Evolutionary conservation across 176 grass and related monocot species (phyloP), one percentile per base, ranked within the genome.

Genomic region (Oryza officinalis): DNA sequence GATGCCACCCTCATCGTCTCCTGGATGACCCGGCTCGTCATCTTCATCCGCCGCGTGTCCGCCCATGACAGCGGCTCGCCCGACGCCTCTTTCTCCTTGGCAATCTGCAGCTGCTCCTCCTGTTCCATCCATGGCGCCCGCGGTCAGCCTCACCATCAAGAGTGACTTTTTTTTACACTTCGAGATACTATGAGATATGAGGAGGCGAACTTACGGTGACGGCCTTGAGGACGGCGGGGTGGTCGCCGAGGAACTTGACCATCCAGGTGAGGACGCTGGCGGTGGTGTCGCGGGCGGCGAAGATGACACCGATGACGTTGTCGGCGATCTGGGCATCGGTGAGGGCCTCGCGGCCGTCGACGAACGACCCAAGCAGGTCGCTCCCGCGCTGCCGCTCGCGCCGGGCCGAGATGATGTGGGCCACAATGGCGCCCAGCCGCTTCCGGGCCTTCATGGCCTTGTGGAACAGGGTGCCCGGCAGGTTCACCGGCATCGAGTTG

Each of bases 241-340:
- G 86, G 77, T 99, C 97, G 33, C 91, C 97, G 63, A 99, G 89
- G 83, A 90, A 96, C 88, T 99, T 99, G 77, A 99, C 89, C 83
- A 99, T 92, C 97, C 97, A 99, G 46, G 97, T 99, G 83, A 99
- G 91, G 57, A 99, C 97, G 49, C 93, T 96, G 57, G 93, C 97
- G 23, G 97, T 99, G 73, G 97, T 99, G 86, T 99, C 97, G 20
- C 97, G 86, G 31, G 97, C 97, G 10, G 97, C 97, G 38, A 99
- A 99, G 77, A 99, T 89, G 81, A 99, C 83, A 14, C 97, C 97
- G 69, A 99, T 92, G 75, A 95, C 79, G 86, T 99, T 99, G 88
- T 99, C 97, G 17, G 91, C 86, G 40, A 99, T 92, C 87, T 99
- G 97, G 65, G 80, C 89, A 80, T 99, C 97, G 49, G 93, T 92